These are phyloP conservation scores for Maudiozyma humilis DNA, from an alignment of 1,139 yeast species.

Conservation along the genomic window DNA sequence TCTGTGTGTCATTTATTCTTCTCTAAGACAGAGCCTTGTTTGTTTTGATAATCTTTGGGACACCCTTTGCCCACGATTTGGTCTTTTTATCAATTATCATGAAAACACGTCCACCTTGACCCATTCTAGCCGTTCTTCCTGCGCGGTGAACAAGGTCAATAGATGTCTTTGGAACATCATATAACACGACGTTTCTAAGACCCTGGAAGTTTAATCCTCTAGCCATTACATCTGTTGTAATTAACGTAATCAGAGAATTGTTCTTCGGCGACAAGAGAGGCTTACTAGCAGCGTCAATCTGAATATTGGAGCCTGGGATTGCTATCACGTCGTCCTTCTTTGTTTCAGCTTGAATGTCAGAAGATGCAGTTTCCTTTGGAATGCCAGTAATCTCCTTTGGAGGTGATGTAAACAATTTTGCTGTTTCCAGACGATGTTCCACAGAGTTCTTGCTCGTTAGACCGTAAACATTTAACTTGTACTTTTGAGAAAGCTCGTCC, in stretches of 20 bases:
- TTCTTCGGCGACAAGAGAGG: slow-evolving; percentile 11
- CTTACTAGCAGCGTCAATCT: slow-evolving; percentile 7
- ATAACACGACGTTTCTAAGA: slow-evolving; percentile 70
- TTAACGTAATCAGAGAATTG: slow-evolving; percentile 43
- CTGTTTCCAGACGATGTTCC: slow-evolving; percentile 47
- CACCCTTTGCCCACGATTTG: slow-evolving; percentile 76
- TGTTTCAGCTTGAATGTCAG: slow-evolving; percentile 8
- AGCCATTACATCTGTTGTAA: slow-evolving; percentile 86
- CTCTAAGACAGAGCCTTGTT: slow-evolving; percentile 18
- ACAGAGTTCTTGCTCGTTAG: slow-evolving; percentile 58
- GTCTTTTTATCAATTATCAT: slow-evolving; percentile 55
- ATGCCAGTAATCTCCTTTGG: slow-evolving; percentile 22
- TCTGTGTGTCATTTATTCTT: neutral
- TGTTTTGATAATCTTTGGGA: slow-evolving; percentile 63
- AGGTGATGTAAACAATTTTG: slow-evolving; percentile 59
- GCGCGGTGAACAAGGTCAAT: slow-evolving; percentile 84
- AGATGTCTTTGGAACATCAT: slow-evolving; percentile 78
- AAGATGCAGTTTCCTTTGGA: slow-evolving; percentile 12
- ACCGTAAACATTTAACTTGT: slow-evolving; percentile 54
- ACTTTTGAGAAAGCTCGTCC: slow-evolving; percentile 42
- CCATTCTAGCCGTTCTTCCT: slow-evolving; percentile 93
- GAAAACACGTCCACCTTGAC: slow-evolving; percentile 79
- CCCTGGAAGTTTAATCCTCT: slow-evolving; percentile 84
- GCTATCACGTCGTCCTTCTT: slow-evolving; percentile 3
- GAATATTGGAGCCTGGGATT: slow-evolving; percentile 26